Percentiles rank a stretch among this genome's conserved stretches.
phyloP scores from a whole-genome alignment of 192 early-diverging fungal genomes.

The Chytriomyces sp. region DNA sequence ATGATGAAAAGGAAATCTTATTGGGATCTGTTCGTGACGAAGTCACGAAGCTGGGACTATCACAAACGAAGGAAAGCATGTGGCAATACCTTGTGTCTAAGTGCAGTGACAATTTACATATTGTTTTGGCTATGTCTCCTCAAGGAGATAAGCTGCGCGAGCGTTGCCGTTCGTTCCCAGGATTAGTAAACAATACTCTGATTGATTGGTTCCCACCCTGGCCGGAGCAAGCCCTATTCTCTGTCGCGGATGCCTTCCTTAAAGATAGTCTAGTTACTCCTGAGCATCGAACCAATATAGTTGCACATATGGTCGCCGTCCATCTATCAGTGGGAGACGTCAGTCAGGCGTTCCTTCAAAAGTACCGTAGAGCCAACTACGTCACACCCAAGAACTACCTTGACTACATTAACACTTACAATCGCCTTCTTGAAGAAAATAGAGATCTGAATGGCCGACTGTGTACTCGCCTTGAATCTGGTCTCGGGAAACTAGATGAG shows the following conservation, averaged over 20 bases:
- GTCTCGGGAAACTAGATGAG: conserved; percentile 62
- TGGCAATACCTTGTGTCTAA: conserved; percentile 67
- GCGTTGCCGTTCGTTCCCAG: conserved; percentile 61
- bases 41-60: conserved; percentile 51
- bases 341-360: conserved; percentile 58
- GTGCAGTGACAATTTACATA: conserved; percentile 60
- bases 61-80: conserved; percentile 55
- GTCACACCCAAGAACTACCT: conserved; percentile 67
- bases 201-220: conserved; percentile 68
- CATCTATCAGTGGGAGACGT: conserved; percentile 57
- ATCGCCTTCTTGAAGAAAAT: conserved; percentile 57
- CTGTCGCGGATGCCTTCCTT: conserved; percentile 62
- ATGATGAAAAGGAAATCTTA: conserved; percentile 62
- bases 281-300: conserved; percentile 50
- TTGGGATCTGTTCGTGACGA: conserved; percentile 55
- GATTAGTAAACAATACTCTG: conserved; percentile 67
- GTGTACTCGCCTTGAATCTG: conserved; percentile 57
- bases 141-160: conserved; percentile 65
- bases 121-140: conserved; percentile 65
- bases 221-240: conserved; percentile 65
- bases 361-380: conserved; percentile 61
- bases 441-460: conserved; percentile 56
- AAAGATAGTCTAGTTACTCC: conserved; percentile 48
- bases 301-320: conserved; percentile 63
- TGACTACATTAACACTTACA: conserved; percentile 65